These are phyloP conservation scores for Pilaira anomala DNA, from an alignment of 192 early-diverging fungal genomes.

Conservation along the genomic window DNA sequence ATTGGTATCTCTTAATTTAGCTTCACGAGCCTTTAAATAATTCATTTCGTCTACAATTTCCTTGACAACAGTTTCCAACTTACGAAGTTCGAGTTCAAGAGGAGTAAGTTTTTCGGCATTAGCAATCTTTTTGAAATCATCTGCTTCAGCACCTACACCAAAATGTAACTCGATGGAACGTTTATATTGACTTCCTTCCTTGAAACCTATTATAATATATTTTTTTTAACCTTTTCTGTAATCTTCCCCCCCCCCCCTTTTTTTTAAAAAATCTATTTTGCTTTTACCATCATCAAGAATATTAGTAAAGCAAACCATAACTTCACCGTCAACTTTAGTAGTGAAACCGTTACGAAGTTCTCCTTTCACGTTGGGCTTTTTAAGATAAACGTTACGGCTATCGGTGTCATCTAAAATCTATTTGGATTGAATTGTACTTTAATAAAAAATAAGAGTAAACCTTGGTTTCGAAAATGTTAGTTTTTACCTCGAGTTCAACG, in stretches of 20 bases:
- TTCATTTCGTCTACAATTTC: slow-evolving; percentile 87
- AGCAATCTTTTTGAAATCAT: slow-evolving; percentile 66
- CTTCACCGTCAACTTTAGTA: slow-evolving; percentile 81
- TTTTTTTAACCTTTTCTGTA: not conserved
- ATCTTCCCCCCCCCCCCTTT: not conserved
- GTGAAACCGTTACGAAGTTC: slow-evolving; percentile 66
- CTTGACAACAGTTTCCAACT: slow-evolving; percentile 71
- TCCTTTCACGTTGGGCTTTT: slow-evolving; percentile 59
- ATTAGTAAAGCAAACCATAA: slow-evolving; percentile 86
- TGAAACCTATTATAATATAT: slow-evolving; percentile 43
- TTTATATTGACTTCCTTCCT: slow-evolving; percentile 48
- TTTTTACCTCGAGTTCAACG: slow-evolving; percentile 61
- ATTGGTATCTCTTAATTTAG: slow-evolving; percentile 84
- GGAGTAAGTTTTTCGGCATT: slow-evolving; percentile 82
- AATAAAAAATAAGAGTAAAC: not conserved
- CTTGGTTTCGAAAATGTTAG: not conserved
- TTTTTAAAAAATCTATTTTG: not conserved
- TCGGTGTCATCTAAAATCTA: slow-evolving; percentile 73
- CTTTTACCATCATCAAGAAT: slow-evolving; percentile 53
- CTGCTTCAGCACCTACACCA: slow-evolving; percentile 82
- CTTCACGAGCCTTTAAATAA: slow-evolving; percentile 76
- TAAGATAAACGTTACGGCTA: slow-evolving; percentile 67
- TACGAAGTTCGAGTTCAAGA: slow-evolving; percentile 82
- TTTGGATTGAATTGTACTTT: not conserved
- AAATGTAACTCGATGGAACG: slow-evolving; percentile 74